Evolutionary conservation across 768 basidiomycete species (phyloP), one percentile per base, ranked within the genome.

Genomic region (Podaxis sp.): DNA sequence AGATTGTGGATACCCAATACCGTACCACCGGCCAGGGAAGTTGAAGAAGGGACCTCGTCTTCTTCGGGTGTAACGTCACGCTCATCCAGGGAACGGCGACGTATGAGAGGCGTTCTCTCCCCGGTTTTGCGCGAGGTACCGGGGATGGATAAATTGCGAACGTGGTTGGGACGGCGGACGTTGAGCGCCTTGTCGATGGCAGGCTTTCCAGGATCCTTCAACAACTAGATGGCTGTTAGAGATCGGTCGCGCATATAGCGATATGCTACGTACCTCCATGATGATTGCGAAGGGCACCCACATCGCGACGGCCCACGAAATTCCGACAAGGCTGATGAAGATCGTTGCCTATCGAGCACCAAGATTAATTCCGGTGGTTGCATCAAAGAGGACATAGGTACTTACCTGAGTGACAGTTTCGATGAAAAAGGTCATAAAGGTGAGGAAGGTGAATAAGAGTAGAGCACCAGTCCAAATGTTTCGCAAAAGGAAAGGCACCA

Each of bases 251-350:
- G 33, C 25, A 53, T 38, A 46, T 38, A 46, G 55, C 22, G 22
- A 49, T n/a, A 9, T 5, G 37, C 27, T 3, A 67, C 82, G 55
- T 65, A 85, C 94, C 85, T 96, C 95, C 95, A 98, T 98, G 75
- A 98, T 93, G 69, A 97, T 94, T 19, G 95, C 91, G 67, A 97
- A 97, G 2, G 95, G 95, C 15, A 93, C 93, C 96, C 96, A 97
- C 77, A 92, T 93, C n/a, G 96, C 93, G 43, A 97, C 93, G 9
- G 94, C 93, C 96, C 96, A 98, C 73, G 91, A 96, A 40, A 97
- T 90, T 47, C 96, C 96, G 24, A 96, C 86, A 56, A 96, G 71
- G 56, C 87, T 87, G 60, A 97, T 91, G 69, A 90, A 87, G 17
- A 88, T 73, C 15, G 92, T 92, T 8, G 96, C 96, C 83, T 91